phyloP scores from a whole-genome alignment of 116 monocot species.

The Cymodocea nodosa region DNA sequence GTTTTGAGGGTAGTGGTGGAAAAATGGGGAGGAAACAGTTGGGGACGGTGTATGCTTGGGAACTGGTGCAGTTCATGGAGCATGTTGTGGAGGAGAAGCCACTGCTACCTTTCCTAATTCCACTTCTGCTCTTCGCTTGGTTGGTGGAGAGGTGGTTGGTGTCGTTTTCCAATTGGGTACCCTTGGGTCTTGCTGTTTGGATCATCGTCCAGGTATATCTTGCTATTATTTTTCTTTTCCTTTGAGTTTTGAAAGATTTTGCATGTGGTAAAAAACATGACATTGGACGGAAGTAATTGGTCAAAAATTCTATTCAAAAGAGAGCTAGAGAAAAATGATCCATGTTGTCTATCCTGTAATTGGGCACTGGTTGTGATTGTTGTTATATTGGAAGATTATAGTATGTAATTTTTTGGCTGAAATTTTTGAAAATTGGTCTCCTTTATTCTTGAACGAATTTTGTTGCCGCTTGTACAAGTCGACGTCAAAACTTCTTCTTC shows the following conservation, averaged over 20 bases:
- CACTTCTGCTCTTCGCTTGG: constrained; percentile 64
- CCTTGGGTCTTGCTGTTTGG: constrained; percentile 76
- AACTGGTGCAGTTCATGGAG: constrained; percentile 47
- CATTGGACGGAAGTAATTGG: too few relatives aligned
- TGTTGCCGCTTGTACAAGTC: too few relatives aligned
- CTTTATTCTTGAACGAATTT: too few relatives aligned
- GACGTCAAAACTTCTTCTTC: too few relatives aligned
- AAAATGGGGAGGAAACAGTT: constrained; percentile 31
- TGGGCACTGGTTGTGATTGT: too few relatives aligned
- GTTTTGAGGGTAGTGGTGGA: neutral
- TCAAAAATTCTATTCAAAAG: too few relatives aligned
- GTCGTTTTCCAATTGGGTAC: constrained; percentile 93
- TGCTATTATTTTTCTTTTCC: neutral
- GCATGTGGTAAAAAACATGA: too few relatives aligned
- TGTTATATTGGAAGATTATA: neutral
- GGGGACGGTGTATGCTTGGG: constrained; percentile 26
- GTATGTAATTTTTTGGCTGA: neutral
- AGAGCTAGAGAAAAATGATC: too few relatives aligned
- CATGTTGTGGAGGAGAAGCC: constrained; percentile 70
- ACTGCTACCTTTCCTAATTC: constrained; percentile 72
- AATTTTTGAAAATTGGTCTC: too few relatives aligned
- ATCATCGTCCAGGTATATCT: constrained; percentile 56
- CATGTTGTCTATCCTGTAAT: too few relatives aligned
- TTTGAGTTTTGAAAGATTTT: constrained; percentile 1
- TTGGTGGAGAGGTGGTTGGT: constrained; percentile 72